Evolutionary conservation across 805 yeast species (phyloP), one percentile per base, ranked within the genome.

Genomic region (Candida odintsovae): DNA sequence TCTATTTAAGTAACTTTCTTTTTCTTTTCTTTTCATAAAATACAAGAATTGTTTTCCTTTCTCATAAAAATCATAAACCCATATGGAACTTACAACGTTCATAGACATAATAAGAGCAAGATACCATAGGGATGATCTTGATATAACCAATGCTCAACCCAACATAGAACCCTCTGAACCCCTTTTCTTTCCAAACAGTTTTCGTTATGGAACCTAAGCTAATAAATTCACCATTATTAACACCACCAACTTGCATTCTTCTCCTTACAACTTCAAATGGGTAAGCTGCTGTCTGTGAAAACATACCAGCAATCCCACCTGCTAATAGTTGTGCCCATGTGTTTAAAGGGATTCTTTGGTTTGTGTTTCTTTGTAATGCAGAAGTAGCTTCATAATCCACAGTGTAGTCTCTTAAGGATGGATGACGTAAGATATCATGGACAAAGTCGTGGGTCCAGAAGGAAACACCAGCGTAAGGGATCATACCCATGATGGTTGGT

Each of bases 401-500:
- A 0, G 89, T 76, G 53, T 79, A 77, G 13, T 69, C 66, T 2
- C 82, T 71, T 6, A 90, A 63, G 12, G 59, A 45, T 12, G 73
- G 71, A n/a, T 84, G 72, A 51, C 96, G 72, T 60, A 94, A 79
- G 2, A 90, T 58, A 66, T 94, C 99, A 66, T 92, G 98, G 48
- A 90, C 72, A 47, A 82, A 63, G 68, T 94, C 99, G 66, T 94
- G 98, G 4, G 96, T 86, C 68, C 90, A 86, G 60, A 94, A 94
- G 4, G 97, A 87, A 4, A 92, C 97, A 11, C 99, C 99, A 1
- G 99, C 99, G 63, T 94, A 94, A 1, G 99, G 99, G 20, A 94
- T 74, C 95, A 94, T 90, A 11, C 99, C 99, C 37, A 90, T 58
- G 40, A 94, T 82, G 0, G 99, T 94, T 18, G 99, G 96, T 8